A percentile compares a stretch with the other conserved stretches of the same genome.
These are phyloP conservation scores for Puya raimondii DNA, from an alignment of 176 grass and related monocot species.

Conservation along the genomic window DNA sequence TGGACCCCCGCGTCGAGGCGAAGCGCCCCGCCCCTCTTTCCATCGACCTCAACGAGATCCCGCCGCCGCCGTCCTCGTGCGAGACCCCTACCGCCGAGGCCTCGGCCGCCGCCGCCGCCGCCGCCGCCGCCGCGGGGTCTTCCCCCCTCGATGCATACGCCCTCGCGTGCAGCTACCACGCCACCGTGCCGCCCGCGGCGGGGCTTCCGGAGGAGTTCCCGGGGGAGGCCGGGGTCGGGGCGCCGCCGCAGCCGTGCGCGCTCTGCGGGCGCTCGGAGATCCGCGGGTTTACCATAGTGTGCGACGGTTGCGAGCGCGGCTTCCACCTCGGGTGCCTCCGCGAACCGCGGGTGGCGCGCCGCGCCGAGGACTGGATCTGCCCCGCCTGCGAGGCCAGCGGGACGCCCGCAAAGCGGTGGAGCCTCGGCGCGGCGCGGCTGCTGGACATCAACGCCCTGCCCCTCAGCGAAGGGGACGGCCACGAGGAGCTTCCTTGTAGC, in stretches of 20 bases:
- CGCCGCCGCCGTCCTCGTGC: conserved; percentile 29
- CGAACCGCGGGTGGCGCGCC: conserved; percentile 8
- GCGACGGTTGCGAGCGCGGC: conserved; percentile 85
- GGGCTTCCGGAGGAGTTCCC: conserved; percentile 42
- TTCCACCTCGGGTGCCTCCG: conserved; percentile 64
- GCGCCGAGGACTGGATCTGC: conserved; percentile 82
- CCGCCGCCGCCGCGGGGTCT: conserved; percentile 1
- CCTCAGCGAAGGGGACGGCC: conserved; percentile 41
- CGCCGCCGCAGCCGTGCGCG: conserved; percentile 26
- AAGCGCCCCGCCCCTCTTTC: conserved; percentile 51
- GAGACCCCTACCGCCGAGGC: conserved; percentile 12
- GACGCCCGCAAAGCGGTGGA: conserved; percentile 56
- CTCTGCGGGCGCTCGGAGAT: conserved; percentile 47
- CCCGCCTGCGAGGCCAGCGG: conserved; percentile 57
- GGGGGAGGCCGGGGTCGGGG: conserved; percentile 47
- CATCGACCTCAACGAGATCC: conserved; percentile 95
- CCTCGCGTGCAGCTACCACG: conserved; percentile 27
- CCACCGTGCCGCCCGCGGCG: background rate
- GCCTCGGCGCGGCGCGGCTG: conserved; percentile 31
- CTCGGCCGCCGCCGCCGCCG: conserved; percentile 9
- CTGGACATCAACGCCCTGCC: conserved; percentile 83
- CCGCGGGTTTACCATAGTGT: conserved; percentile 41
- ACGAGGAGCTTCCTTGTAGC: conserved; percentile 6
- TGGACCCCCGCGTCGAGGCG: conserved; percentile 26
- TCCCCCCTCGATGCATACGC: conserved; percentile 32